Evolutionary conservation across 1,284 basidiomycete genomes (phyloP).

Genomic region (Pseudozyma tsukubaensis): DNA sequence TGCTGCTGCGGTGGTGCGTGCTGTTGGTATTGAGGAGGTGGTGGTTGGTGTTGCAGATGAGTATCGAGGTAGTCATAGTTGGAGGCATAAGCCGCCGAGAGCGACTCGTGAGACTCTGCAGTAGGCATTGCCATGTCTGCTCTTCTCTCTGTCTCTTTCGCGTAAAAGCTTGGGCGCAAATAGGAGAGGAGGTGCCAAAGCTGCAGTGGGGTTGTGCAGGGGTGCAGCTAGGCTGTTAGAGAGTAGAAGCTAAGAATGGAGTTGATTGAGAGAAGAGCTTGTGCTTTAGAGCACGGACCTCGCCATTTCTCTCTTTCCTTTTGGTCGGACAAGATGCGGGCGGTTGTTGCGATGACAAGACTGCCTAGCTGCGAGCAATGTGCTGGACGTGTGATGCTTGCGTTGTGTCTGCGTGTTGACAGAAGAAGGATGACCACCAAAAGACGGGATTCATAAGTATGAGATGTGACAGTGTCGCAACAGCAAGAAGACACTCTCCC

Average conservation of each 20-base stretch:
- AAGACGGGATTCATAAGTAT: too few relatives aligned
- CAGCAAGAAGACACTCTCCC: too few relatives aligned
- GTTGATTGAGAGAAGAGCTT: not conserved
- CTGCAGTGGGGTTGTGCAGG: not conserved
- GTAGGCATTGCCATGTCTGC: conserved; percentile 34
- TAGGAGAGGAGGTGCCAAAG: not conserved
- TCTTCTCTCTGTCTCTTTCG: not conserved
- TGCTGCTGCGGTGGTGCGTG: conserved; percentile 13
- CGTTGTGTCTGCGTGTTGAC: too few relatives aligned
- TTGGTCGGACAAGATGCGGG: too few relatives aligned
- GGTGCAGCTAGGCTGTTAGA: not conserved
- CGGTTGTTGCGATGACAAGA: too few relatives aligned
- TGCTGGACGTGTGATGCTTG: too few relatives aligned
- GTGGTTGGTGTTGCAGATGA: conserved; percentile 10
- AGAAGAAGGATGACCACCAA: too few relatives aligned
- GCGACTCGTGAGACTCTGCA: conserved; percentile 41
- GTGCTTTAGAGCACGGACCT: conserved; percentile 17
- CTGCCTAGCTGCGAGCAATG: too few relatives aligned
- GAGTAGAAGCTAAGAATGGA: not conserved
- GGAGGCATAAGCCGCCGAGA: conserved; percentile 45
- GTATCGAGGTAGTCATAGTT: conserved; percentile 35
- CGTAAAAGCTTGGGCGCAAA: not conserved
- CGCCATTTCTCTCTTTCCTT: conserved; percentile 10
- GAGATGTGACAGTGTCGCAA: too few relatives aligned
- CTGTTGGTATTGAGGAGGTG: conserved; percentile 12